Conservation (phyloP, 192 early-diverging fungal species). For the Diversispora eburnea region DNA sequence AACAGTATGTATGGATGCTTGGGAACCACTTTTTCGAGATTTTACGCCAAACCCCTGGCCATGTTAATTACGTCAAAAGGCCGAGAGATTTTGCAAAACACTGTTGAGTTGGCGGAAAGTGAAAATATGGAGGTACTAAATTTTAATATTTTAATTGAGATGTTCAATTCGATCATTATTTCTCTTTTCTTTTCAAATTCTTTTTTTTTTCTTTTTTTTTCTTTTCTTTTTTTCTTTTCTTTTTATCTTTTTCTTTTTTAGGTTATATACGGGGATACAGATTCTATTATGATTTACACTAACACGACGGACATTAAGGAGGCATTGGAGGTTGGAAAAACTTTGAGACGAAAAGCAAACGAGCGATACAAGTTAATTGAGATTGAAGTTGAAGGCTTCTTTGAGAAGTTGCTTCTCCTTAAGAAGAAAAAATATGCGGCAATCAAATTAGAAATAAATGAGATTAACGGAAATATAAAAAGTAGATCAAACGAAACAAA, state of each 20-base stretch:
- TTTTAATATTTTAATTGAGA: background rate
- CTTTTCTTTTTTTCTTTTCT: background rate
- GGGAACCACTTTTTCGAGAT: constrained; percentile 87
- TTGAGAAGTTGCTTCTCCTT: constrained; percentile 82
- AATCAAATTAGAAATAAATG: constrained; percentile 49
- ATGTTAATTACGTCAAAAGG: constrained; percentile 95
- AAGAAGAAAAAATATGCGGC: constrained; percentile 99
- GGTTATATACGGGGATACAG: constrained; percentile 99
- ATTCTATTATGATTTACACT: constrained; percentile 98
- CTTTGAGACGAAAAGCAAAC: constrained; percentile 84
- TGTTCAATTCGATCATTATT: constrained; percentile 6
- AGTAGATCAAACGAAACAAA: constrained; percentile 72
- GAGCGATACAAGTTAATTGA: constrained; percentile 91
- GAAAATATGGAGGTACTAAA: constrained; percentile 67
- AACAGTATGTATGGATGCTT: constrained; percentile 99
- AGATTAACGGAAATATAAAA: constrained; percentile 52
- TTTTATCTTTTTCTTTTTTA: constrained; percentile 26
- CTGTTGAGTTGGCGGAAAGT: constrained; percentile 76
- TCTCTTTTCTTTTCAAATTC: background rate
- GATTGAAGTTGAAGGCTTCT: constrained; percentile 95
- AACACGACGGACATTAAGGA: constrained; percentile 64
- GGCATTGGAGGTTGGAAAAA: constrained; percentile 75
- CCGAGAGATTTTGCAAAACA: constrained; percentile 92
- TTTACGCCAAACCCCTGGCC: constrained; percentile 96
- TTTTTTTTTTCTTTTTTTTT: no score